These are phyloP conservation scores for Elaeis guineensis DNA, from an alignment of 176 grass and related monocot genomes.

Conservation along the genomic window DNA sequence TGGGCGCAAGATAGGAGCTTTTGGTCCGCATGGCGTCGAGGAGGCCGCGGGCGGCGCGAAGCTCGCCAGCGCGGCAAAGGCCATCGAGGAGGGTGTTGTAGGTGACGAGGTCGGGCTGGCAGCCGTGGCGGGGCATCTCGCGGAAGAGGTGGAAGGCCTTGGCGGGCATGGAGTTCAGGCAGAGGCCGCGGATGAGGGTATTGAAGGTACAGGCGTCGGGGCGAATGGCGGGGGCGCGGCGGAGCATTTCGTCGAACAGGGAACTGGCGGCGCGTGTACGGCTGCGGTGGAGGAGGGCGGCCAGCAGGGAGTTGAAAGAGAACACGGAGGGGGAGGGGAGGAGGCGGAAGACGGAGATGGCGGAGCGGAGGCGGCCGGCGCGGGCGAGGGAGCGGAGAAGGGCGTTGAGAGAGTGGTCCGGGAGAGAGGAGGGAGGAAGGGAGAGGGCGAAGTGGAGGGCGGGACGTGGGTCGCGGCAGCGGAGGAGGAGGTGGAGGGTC, in stretches of 20 bases:
- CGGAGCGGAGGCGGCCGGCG: slow-evolving; percentile 60
- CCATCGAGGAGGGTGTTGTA: slow-evolving; percentile 68
- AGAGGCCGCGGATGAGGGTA: slow-evolving; percentile 68
- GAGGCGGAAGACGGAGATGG: slow-evolving; percentile 41
- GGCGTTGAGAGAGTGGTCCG: slow-evolving; percentile 67
- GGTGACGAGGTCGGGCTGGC: slow-evolving; percentile 51
- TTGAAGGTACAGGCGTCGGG: slow-evolving; percentile 69
- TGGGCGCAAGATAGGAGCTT: slow-evolving; percentile 17
- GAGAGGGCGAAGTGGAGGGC: slow-evolving; percentile 21
- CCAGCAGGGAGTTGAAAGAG: slow-evolving; percentile 78
- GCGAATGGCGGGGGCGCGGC: slow-evolving; percentile 20
- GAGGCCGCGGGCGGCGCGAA: slow-evolving; percentile 49
- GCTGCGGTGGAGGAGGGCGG: slow-evolving; percentile 48
- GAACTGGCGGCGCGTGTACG: slow-evolving; percentile 34
- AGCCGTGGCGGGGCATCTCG: slow-evolving; percentile 39
- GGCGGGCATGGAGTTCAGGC: slow-evolving; percentile 34
- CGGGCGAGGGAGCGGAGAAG: slow-evolving; percentile 70
- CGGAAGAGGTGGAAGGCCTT: slow-evolving; percentile 42
- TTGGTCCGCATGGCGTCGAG: slow-evolving; percentile 48
- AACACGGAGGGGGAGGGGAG: slow-evolving; percentile 50
- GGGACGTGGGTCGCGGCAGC: slow-evolving; percentile 37
- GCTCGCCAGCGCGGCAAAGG: slow-evolving; percentile 38
- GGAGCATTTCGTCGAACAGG: slow-evolving; percentile 48
- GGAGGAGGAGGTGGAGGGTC: slow-evolving; percentile 43
- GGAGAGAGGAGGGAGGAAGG: slow-evolving; percentile 45